phyloP scores from a whole-genome alignment of 208 protist genomes.

The Crithidia brevicula region DNA sequence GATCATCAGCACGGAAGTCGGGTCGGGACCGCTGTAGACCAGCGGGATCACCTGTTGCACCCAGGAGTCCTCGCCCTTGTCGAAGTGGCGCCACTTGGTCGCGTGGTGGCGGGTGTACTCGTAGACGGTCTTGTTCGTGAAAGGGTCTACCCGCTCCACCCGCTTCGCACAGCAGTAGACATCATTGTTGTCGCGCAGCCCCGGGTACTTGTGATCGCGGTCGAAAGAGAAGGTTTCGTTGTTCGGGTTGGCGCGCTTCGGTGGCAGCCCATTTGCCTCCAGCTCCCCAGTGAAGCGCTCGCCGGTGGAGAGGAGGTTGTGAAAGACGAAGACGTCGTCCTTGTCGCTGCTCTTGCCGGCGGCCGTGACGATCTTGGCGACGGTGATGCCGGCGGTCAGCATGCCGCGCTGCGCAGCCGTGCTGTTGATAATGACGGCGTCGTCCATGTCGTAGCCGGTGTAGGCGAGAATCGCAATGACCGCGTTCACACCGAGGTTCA shows the following conservation, averaged over 20 bases:
- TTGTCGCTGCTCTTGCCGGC: slow-evolving; percentile 46
- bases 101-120: slow-evolving; percentile 87
- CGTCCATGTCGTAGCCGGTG: slow-evolving; percentile 99
- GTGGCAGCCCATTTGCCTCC: slow-evolving; percentile 74
- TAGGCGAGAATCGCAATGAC: slow-evolving; percentile 99
- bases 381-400: slow-evolving; percentile 96
- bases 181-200: slow-evolving; percentile 62
- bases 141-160: slow-evolving; percentile 67
- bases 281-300: slow-evolving; percentile 71
- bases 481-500: slow-evolving; percentile 98
- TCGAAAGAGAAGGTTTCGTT: slow-evolving; percentile 73
- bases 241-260: slow-evolving; percentile 52
- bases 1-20: slow-evolving; percentile 66
- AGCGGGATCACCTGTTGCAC: slow-evolving; percentile 92
- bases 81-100: slow-evolving; percentile 87
- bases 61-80: slow-evolving; percentile 91
- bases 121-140: slow-evolving; percentile 79
- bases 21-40: slow-evolving; percentile 83
- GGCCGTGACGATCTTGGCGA: slow-evolving; percentile 82
- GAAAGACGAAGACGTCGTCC: slow-evolving; percentile 81
- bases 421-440: slow-evolving; percentile 99
- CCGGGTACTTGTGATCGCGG: slow-evolving; percentile 80
- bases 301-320: slow-evolving; percentile 77
- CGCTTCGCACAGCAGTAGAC: slow-evolving; percentile 89
- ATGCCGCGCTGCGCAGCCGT: slow-evolving; percentile 98